These are phyloP conservation scores for Sporisorium scitamineum DNA, from an alignment of 1,284 basidiomycete genomes.

Conservation along the genomic window DNA sequence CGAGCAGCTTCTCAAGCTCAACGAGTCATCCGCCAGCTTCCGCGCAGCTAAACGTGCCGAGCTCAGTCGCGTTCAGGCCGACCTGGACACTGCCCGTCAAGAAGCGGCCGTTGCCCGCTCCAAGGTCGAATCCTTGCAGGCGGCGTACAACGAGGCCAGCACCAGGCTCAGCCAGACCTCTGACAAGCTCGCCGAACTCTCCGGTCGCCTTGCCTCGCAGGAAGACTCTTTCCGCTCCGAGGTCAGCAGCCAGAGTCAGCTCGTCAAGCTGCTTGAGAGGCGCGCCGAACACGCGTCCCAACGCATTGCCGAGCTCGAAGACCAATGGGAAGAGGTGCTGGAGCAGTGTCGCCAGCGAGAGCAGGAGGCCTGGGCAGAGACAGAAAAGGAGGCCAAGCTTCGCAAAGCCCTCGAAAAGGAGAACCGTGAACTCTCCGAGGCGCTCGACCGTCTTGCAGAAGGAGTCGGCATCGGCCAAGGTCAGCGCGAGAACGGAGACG, in stretches of 20 bases:
- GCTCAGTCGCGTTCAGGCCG: slow-evolving; percentile 78
- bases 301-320: slow-evolving; percentile 81
- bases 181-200: slow-evolving; percentile 78
- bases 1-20: slow-evolving; percentile 58
- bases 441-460: slow-evolving; percentile 65
- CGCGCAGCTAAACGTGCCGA: slow-evolving; percentile 74
- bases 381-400: slow-evolving; percentile 73
- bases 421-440: slow-evolving; percentile 64
- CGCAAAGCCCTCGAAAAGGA: slow-evolving; percentile 70
- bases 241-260: slow-evolving; percentile 77
- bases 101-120: slow-evolving; percentile 76
- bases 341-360: slow-evolving; percentile 79
- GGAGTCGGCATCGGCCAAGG: slow-evolving; percentile 61
- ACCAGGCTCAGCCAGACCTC: slow-evolving; percentile 79
- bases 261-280: slow-evolving; percentile 83
- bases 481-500: slow-evolving; percentile 44
- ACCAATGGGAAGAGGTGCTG: slow-evolving; percentile 79
- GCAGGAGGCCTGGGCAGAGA: slow-evolving; percentile 76
- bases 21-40: slow-evolving; percentile 46
- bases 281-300: slow-evolving; percentile 82
- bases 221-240: slow-evolving; percentile 82
- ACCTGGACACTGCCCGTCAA: slow-evolving; percentile 78
- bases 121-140: slow-evolving; percentile 78
- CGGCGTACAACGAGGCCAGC: slow-evolving; percentile 76
- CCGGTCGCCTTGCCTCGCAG: slow-evolving; percentile 80